Base-by-base conservation (phyloP, 208 protist species). In the Balamuthia mandrillaris region DNA sequence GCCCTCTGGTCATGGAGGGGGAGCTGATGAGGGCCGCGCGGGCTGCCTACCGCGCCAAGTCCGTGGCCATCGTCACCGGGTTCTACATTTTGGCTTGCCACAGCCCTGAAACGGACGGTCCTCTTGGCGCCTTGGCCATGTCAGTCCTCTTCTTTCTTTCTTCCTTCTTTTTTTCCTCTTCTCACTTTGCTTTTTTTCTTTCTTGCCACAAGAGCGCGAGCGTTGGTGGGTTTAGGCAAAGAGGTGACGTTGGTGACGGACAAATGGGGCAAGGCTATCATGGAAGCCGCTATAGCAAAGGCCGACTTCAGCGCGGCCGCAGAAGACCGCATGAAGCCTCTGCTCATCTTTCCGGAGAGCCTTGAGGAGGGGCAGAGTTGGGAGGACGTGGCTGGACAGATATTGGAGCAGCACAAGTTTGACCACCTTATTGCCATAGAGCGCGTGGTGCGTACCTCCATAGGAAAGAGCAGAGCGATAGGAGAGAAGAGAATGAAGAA, bases 361-460 rank as follows among this genome's bases (percentile, higher is more conserved):
- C 58, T 54, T 72, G 35, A 27, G 5, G 58, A 56, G 56, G 58
- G 35, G n/a, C 33, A 56, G 29, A 47, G 27, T n/a, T 54, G 44
- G 42, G 45, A 44, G 39, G 52, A 51, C 16, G 44, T 44, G 35
- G 42, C 58, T 29, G 27, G 33, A 5, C 0, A 56, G 16, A 10
- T 31, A 65, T 10, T 10, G 9, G 10, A 14, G 14, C n/a, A 65
- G 24, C 10, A 10, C 58, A n/a, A 24, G 12, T 70, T 70, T n/a
- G 56, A 70, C 58, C 21, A 65, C 14, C 56, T 70, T 10, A 60
- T 84, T 6, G 44, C 78, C 41, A 84, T 84, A 41, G 78, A 84
- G 29, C 78, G 78, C 21, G 44, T 27, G 18, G 74, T 60, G 39
- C 74, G 51, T 35, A 33, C 47, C 47, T 54, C 47, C 47, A 18